Conservation (phyloP, 2,329 filamentous ascomycete species). For the Beauveria brongniartii region DNA sequence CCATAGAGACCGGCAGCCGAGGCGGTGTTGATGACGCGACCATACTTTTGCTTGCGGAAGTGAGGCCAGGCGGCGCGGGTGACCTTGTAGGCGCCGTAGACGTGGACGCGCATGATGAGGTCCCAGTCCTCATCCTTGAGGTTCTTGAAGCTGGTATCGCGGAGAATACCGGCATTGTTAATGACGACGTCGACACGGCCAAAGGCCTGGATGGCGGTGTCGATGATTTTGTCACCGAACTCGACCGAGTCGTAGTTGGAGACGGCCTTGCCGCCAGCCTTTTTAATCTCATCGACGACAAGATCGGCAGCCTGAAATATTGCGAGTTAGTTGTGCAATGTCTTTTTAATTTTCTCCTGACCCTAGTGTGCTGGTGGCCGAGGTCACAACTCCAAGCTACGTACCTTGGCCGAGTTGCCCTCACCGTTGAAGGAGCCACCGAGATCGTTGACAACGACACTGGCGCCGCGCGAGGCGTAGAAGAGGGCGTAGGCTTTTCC, state of each 20-base stretch:
- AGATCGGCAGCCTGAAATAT: constrained; percentile 63
- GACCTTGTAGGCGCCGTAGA: constrained; percentile 92
- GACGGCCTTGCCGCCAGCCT: constrained; percentile 86
- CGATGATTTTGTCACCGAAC: constrained; percentile 88
- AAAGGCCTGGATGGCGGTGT: constrained; percentile 71
- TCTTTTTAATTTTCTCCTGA: neutral
- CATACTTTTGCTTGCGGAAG: constrained; percentile 98
- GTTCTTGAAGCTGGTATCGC: constrained; percentile 97
- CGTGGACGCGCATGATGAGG: constrained; percentile 84
- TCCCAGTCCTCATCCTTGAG: constrained; percentile 98
- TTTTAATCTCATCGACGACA: constrained; percentile 75
- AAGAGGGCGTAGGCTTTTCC: constrained; percentile 80
- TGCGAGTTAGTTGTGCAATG: constrained; percentile 15
- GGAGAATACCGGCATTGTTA: constrained; percentile 95
- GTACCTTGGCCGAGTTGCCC: constrained; percentile 76
- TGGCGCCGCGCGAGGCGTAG: constrained; percentile 86
- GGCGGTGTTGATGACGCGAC: constrained; percentile 90
- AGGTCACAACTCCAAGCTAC: constrained; percentile 14
- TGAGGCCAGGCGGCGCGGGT: constrained; percentile 90
- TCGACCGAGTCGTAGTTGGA: constrained; percentile 97
- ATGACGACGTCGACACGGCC: constrained; percentile 90
- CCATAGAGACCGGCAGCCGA: constrained; percentile 95
- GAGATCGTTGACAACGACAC: constrained; percentile 93
- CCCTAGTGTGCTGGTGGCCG: neutral
- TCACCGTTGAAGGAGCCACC: constrained; percentile 91